A percentile compares a stretch with the other conserved stretches of the same genome.
phyloP scores from a whole-genome alignment of 495 filamentous ascomycete species.

The Sabuloglossum arenarium region DNA sequence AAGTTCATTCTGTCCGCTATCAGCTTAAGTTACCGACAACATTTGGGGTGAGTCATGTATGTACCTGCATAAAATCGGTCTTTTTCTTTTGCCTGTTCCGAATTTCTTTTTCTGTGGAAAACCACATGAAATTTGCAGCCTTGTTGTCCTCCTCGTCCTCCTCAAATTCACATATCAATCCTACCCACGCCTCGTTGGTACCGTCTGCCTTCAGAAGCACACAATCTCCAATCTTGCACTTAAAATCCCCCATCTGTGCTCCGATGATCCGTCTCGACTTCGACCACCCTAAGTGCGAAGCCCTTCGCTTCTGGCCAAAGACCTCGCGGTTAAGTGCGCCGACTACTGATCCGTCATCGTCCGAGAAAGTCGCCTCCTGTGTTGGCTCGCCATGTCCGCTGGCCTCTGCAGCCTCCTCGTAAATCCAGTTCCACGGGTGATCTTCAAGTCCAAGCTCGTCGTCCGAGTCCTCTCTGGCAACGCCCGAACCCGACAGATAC shows the following conservation, averaged over 20 bases:
- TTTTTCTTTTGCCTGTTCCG: constrained; percentile 63
- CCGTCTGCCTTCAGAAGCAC: constrained; percentile 73
- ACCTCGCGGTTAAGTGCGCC: not conserved
- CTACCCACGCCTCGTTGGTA: constrained; percentile 71
- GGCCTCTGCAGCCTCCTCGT: constrained; percentile 20
- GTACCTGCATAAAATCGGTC: constrained; percentile 53
- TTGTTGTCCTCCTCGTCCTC: constrained; percentile 38
- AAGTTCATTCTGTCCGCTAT: constrained; percentile 47
- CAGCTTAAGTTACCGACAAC: not conserved
- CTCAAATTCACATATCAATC: constrained; percentile 60
- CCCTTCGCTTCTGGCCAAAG: not conserved
- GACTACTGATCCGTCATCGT: not conserved
- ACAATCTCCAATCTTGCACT: constrained; percentile 61
- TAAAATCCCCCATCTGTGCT: constrained; percentile 69
- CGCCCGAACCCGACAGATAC: constrained; percentile 40
- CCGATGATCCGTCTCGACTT: constrained; percentile 37
- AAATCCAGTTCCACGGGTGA: constrained; percentile 86
- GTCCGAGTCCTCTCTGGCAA: constrained; percentile 73
- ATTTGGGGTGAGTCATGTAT: not conserved
- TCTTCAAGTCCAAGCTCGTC: constrained; percentile 77
- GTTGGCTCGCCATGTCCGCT: not conserved
- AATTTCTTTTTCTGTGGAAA: constrained; percentile 77
- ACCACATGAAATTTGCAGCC: constrained; percentile 73
- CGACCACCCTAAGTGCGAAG: not conserved
- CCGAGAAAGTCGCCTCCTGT: not conserved